phyloP scores from a whole-genome alignment of 2,329 filamentous ascomycete species.

The Colletotrichum nymphaeae region DNA sequence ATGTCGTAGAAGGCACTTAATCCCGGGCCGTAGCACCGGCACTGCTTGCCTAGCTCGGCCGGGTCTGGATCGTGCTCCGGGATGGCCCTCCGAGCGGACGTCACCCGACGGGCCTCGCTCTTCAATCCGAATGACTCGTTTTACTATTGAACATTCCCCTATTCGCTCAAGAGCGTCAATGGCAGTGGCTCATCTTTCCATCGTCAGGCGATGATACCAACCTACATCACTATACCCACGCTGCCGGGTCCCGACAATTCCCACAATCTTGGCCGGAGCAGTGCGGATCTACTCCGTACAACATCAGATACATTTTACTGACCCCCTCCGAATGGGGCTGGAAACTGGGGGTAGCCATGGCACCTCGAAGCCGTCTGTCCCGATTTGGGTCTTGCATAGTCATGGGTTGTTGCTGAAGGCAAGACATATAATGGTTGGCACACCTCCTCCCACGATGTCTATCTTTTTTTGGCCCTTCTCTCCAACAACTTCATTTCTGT shows the following conservation, averaged over 20 bases:
- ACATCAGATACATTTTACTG: constrained; percentile 2
- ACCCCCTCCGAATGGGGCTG: not conserved
- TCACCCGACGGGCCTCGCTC: constrained; percentile 15
- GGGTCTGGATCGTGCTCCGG: not conserved
- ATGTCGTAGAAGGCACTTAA: not conserved
- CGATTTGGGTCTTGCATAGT: not conserved
- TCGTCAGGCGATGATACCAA: constrained; percentile 5
- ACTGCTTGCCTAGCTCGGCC: constrained; percentile 14
- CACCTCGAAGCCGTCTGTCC: not conserved
- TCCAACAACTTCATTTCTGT: constrained; percentile 15
- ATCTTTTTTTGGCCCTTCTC: not conserved
- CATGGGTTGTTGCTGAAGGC: not conserved
- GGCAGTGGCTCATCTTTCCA: not conserved
- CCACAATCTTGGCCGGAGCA: constrained; percentile 4
- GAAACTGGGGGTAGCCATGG: not conserved
- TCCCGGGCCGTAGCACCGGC: constrained; percentile 1
- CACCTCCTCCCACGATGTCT: not conserved
- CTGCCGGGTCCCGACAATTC: constrained; percentile 15
- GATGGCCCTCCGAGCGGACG: constrained; percentile 12
- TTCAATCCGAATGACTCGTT: constrained; percentile 8
- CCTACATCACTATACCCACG: constrained; percentile 6
- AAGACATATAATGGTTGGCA: constrained; percentile 12
- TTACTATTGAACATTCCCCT: not conserved
- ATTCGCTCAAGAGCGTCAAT: not conserved
- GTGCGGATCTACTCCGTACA: not conserved